Base-by-base conservation (phyloP, 1,139 yeast species). In the Yamadazyma conglobata region DNA sequence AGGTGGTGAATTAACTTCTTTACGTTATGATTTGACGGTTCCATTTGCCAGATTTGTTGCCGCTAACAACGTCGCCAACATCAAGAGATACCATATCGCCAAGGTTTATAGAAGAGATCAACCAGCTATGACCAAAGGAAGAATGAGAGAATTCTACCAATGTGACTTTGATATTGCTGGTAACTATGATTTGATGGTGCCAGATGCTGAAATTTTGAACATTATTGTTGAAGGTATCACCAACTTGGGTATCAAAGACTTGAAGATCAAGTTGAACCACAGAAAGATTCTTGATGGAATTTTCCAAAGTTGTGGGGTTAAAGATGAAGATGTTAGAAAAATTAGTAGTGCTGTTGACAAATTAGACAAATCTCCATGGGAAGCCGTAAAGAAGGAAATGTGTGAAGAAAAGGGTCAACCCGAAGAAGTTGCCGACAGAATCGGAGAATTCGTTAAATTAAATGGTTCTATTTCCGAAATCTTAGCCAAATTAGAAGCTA, bases 41-140 rank as follows among this genome's bases (percentile, higher is more conserved):
- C 98, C 98, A 33, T 91, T 91, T 64, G 98, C 98, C 9, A 75
- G 98, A 56, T 91, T 75, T 53, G 94, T 91, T 34, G 98, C 98
- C 20, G 83, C 87, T 82, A 91, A 91, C 66, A 87, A 86, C 50
- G 74, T 91, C 40, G 82, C 86, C 48, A 77, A 70, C 54, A 91
- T 91, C 60, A 91, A 91, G 64, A 75, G 98, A 55, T 91, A 79
- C 60, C 98, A 91, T 64, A 86, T 91, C 45, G 98, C 98, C 47
- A 91, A 91, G 61, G 98, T 91, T 33, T 91, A 91, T 64, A 78
- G 98, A 65, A 82, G 98, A 64, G 98, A 91, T 57, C 98, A 91
- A 61, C 98, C 98, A 5, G 98, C 98, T 10, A 91, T 91, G 98
- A 89, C 97, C 36, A 91, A 91, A 61, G 98, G 98, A 37, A 79